These are phyloP conservation scores for Cercospora canescens DNA, from an alignment of 2,329 filamentous ascomycete genomes.

Conservation along the genomic window DNA sequence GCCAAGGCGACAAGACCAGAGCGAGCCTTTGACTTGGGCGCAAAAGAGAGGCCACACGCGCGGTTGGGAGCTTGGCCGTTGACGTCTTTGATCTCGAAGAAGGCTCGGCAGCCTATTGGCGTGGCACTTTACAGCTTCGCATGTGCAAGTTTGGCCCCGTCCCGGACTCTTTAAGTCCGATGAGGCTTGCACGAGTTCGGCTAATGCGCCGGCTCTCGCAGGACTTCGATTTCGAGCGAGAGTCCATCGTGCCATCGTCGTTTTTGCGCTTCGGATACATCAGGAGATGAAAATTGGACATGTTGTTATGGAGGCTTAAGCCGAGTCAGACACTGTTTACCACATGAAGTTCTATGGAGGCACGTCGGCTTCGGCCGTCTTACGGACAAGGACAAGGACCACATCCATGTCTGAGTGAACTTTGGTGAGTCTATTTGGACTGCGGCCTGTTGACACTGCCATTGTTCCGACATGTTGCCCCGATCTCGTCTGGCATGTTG, in stretches of 20 bases:
- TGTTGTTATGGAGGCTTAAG: neutral
- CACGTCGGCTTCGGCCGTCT: conserved; percentile 1
- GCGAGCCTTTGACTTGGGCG: neutral
- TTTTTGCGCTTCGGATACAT: neutral
- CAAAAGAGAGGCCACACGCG: neutral
- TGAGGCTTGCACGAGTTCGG: neutral
- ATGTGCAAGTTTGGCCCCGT: neutral
- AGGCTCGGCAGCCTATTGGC: neutral
- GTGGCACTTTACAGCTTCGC: neutral
- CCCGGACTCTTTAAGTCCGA: neutral
- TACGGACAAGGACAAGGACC: neutral
- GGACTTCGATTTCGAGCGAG: neutral
- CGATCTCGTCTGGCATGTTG: neutral
- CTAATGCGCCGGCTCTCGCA: neutral
- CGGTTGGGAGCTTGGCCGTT: neutral
- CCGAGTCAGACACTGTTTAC: neutral
- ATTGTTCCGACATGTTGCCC: neutral
- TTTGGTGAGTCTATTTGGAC: neutral
- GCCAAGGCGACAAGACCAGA: conserved; percentile 5
- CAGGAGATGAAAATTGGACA: neutral
- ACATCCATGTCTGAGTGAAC: neutral
- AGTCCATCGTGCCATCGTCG: neutral
- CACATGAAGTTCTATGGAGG: neutral
- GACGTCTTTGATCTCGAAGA: conserved; percentile 1
- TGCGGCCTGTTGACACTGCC: neutral